A percentile compares a stretch with the other conserved stretches of the same genome.
Evolutionary conservation across 2,329 filamentous ascomycete species (phyloP).

Genomic region (Penicillium freii): DNA sequence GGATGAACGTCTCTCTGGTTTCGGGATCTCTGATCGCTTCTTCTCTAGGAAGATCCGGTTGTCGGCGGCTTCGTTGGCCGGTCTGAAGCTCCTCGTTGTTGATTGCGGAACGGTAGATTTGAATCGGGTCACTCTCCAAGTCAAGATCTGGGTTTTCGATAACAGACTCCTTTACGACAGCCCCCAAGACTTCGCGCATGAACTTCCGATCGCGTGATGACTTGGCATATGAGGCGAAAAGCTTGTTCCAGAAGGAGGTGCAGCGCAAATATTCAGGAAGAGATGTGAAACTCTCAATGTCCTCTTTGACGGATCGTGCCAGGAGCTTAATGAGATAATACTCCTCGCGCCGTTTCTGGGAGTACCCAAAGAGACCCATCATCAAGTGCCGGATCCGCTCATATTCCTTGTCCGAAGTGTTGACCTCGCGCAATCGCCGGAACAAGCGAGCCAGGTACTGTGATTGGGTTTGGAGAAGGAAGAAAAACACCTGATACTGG

Average conservation of each 20-base stretch:
- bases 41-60: slow-evolving; percentile 82
- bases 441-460: slow-evolving; percentile 91
- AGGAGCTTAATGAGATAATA: slow-evolving; percentile 94
- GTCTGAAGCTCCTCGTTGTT: slow-evolving; percentile 97
- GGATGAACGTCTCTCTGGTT: slow-evolving; percentile 87
- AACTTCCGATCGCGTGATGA: slow-evolving; percentile 92
- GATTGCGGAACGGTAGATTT: slow-evolving; percentile 92
- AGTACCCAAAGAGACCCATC: slow-evolving; percentile 96
- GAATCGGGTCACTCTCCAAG: slow-evolving; percentile 93
- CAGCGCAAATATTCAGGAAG: slow-evolving; percentile 84
- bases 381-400: slow-evolving; percentile 90
- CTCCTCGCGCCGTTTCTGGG: slow-evolving; percentile 93
- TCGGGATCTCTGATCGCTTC: slow-evolving; percentile 94
- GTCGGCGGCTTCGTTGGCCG: slow-evolving; percentile 75
- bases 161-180: slow-evolving; percentile 85
- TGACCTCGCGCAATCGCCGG: slow-evolving; percentile 76
- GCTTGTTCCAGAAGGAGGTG: slow-evolving; percentile 89
- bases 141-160: slow-evolving; percentile 88
- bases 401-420: slow-evolving; percentile 83
- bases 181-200: slow-evolving; percentile 78
- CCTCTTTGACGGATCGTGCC: slow-evolving; percentile 76
- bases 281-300: slow-evolving; percentile 69
- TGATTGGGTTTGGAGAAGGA: slow-evolving; percentile 92
- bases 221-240: slow-evolving; percentile 82
- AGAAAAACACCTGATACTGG: slow-evolving; percentile 96